Evolutionary conservation across 805 yeast species (phyloP).

Genomic region (Alloascoidea hylecoeti): DNA sequence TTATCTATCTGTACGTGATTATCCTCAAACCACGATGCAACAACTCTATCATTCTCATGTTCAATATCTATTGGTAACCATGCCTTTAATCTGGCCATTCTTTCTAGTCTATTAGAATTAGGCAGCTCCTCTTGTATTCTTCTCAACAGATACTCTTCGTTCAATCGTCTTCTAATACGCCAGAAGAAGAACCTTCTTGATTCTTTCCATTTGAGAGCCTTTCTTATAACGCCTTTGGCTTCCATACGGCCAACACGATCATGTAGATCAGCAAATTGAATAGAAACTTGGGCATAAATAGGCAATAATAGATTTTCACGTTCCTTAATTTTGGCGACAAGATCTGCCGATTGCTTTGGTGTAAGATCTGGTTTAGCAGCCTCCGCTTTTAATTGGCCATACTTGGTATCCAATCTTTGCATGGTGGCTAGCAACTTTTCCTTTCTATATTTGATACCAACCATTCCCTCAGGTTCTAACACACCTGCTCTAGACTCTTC

Average conservation of each 20-base stretch:
- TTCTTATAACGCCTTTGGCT: constrained; percentile 83
- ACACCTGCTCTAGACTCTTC: constrained; percentile 95
- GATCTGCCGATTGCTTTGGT: constrained; percentile 50
- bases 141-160: constrained; percentile 78
- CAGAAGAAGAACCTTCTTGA: constrained; percentile 97
- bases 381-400: constrained; percentile 51
- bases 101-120: constrained; percentile 56
- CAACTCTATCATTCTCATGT: constrained; percentile 58
- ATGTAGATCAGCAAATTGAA: constrained; percentile 95
- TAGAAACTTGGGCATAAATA: constrained; percentile 80
- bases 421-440: constrained; percentile 85
- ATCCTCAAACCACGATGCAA: constrained; percentile 77
- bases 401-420: constrained; percentile 74
- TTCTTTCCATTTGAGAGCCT: constrained; percentile 73
- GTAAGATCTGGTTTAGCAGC: constrained; percentile 32
- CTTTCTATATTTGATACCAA: constrained; percentile 93
- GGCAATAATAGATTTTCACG: constrained; percentile 79
- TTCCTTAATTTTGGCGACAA: constrained; percentile 51
- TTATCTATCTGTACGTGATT: constrained; percentile 51
- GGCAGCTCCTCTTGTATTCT: constrained; percentile 54
- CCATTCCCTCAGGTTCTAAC: constrained; percentile 98
- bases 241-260: constrained; percentile 96
- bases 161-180: constrained; percentile 92
- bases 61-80: constrained; percentile 70
- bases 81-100: constrained; percentile 74